phyloP scores from a whole-genome alignment of 2,329 filamentous ascomycete species.

The Metarhizium sp. region DNA sequence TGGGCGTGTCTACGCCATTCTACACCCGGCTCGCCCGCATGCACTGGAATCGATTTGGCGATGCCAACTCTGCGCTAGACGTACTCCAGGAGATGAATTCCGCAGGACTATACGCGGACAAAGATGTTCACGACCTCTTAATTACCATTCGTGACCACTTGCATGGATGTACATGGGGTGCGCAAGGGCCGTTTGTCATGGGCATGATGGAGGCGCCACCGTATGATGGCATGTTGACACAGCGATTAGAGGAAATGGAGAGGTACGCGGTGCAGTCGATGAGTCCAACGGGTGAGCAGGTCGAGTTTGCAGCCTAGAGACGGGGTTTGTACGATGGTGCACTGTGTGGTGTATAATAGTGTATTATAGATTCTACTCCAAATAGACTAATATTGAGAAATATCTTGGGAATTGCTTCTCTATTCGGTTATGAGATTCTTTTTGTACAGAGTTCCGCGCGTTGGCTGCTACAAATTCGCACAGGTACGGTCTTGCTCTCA shows the following conservation, averaged over 20 bases:
- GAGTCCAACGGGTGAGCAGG: conserved; percentile 6
- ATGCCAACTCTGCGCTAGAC: conserved; percentile 43
- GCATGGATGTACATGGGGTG: conserved; percentile 25
- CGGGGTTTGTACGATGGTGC: background rate
- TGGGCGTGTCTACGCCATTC: conserved; percentile 60
- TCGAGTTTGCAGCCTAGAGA: background rate
- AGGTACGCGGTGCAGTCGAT: conserved; percentile 7
- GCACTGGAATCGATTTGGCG: conserved; percentile 51
- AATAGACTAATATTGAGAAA: background rate
- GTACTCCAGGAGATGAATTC: conserved; percentile 58
- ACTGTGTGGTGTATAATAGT: background rate
- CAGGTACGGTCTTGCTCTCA: too few species aligned
- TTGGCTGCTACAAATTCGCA: too few species aligned
- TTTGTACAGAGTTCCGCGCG: too few species aligned
- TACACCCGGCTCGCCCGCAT: conserved; percentile 59
- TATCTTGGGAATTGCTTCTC: too few species aligned
- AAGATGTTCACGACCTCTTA: conserved; percentile 18
- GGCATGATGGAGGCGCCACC: conserved; percentile 27
- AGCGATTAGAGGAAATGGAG: conserved; percentile 18
- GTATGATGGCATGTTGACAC: conserved; percentile 19
- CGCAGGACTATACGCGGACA: conserved; percentile 49
- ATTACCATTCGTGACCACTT: conserved; percentile 21
- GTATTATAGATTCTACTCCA: background rate
- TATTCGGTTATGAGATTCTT: too few species aligned
- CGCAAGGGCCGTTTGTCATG: conserved; percentile 28